Evolutionary conservation across 768 basidiomycete species (phyloP).

Genomic region (Floccularia luteovirens): DNA sequence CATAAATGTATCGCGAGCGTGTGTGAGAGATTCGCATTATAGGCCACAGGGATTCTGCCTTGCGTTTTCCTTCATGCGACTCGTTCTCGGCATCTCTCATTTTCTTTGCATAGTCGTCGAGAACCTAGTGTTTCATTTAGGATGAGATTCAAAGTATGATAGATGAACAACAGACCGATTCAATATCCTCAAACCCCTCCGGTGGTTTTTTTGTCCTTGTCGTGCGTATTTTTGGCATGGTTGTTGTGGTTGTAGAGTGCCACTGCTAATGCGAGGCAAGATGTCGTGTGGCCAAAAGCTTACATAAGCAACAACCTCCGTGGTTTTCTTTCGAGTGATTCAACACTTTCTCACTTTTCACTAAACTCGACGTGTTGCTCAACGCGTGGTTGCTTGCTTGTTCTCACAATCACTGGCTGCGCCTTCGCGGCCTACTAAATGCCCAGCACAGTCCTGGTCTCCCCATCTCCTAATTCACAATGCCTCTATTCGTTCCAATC

Average conservation of each 20-base stretch:
- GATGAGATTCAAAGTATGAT: neutral
- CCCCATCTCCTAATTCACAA: constrained; percentile 18
- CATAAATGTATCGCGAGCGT: constrained; percentile 94
- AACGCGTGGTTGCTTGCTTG: constrained; percentile 1
- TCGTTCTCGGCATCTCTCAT: constrained; percentile 99
- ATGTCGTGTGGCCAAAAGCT: neutral
- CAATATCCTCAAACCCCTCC: constrained; percentile 94
- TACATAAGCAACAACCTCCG: neutral
- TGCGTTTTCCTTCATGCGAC: constrained; percentile 96
- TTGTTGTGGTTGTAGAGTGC: constrained; percentile 13
- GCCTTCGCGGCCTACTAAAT: neutral
- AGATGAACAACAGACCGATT: constrained; percentile 54
- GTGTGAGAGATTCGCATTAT: constrained; percentile 98
- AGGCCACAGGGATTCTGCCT: constrained; percentile 89
- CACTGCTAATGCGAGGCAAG: neutral
- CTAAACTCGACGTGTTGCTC: neutral
- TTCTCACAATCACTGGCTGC: neutral
- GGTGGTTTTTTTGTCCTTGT: constrained; percentile 90
- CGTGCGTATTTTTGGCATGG: constrained; percentile 92
- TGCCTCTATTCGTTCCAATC: constrained; percentile 62
- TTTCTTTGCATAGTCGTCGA: constrained; percentile 98
- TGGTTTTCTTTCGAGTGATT: neutral
- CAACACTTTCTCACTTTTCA: neutral
- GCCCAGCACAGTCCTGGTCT: constrained; percentile 3
- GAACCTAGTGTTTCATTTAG: constrained; percentile 47